Evolutionary conservation across 768 basidiomycete genomes (phyloP).

Genomic region (Baorangia bicolor): DNA sequence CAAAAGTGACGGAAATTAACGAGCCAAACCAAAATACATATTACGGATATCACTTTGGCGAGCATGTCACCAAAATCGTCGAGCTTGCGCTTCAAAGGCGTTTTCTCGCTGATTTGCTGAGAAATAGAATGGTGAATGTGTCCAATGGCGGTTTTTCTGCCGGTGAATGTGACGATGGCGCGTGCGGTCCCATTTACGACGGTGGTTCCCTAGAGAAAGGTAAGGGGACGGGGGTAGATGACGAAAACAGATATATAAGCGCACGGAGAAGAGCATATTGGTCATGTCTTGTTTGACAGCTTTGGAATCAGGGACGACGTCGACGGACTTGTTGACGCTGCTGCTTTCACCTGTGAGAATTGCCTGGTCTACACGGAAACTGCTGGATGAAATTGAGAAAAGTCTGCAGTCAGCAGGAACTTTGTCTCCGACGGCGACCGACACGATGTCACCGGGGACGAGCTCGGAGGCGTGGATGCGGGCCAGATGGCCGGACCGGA

Average conservation of each 20-base stretch:
- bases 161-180: slow-evolving; percentile 87
- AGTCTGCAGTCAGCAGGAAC: slow-evolving; percentile 94
- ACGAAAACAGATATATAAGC: not conserved
- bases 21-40: slow-evolving; percentile 97
- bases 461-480: slow-evolving; percentile 86
- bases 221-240: not conserved
- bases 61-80: slow-evolving; percentile 98
- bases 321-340: slow-evolving; percentile 80
- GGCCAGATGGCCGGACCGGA: slow-evolving; percentile 66
- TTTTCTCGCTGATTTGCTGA: slow-evolving; percentile 92
- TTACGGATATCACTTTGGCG: slow-evolving; percentile 96
- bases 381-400: slow-evolving; percentile 86
- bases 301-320: slow-evolving; percentile 62
- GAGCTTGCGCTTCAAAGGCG: slow-evolving; percentile 93
- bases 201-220: slow-evolving; percentile 72
- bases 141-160: slow-evolving; percentile 87
- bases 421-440: slow-evolving; percentile 91
- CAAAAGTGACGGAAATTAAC: slow-evolving; percentile 96
- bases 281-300: slow-evolving; percentile 99
- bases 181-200: slow-evolving; percentile 90
- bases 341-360: slow-evolving; percentile 93
- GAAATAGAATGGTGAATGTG: slow-evolving; percentile 97
- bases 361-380: slow-evolving; percentile 94
- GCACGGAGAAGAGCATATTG: slow-evolving; percentile 93
- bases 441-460: slow-evolving; percentile 93